Evolutionary conservation across 306 rosid genomes (phyloP).

Genomic region (Senna siamea): DNA sequence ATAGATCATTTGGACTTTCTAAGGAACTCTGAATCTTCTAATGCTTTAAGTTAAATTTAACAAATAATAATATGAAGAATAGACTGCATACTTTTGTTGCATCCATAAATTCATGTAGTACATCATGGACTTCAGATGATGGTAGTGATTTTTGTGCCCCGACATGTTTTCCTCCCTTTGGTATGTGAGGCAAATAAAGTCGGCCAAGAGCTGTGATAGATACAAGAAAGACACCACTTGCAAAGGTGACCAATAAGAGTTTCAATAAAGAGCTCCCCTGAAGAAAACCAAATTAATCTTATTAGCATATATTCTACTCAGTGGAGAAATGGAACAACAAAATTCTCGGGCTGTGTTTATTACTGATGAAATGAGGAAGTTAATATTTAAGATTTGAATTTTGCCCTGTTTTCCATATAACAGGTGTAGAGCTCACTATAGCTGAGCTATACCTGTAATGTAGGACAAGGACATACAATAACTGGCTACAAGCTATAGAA

Average conservation of each 20-base stretch:
- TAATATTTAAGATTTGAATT: neutral
- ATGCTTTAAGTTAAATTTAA: neutral
- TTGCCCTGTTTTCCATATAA: neutral
- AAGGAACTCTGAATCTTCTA: constrained; percentile 9
- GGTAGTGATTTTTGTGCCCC: constrained; percentile 49
- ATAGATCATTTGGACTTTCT: constrained; percentile 15
- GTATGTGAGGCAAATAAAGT: constrained; percentile 52
- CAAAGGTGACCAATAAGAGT: constrained; percentile 61
- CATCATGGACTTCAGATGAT: constrained; percentile 56
- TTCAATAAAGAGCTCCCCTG: constrained; percentile 64
- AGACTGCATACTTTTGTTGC: constrained; percentile 56
- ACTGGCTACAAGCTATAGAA: neutral
- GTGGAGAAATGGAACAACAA: neutral
- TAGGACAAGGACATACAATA: neutral
- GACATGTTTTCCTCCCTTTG: constrained; percentile 47
- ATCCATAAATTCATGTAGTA: constrained; percentile 49
- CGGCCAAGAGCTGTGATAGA: constrained; percentile 66
- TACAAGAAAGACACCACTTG: constrained; percentile 75
- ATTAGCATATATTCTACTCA: constrained; percentile 26
- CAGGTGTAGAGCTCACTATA: neutral
- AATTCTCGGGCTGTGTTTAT: neutral
- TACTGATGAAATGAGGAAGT: neutral
- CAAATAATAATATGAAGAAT: constrained; percentile 9
- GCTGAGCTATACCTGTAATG: neutral
- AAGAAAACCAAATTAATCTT: constrained; percentile 30